Evolutionary conservation across 805 yeast species (phyloP).

Genomic region (Komagataella mondaviorum): DNA sequence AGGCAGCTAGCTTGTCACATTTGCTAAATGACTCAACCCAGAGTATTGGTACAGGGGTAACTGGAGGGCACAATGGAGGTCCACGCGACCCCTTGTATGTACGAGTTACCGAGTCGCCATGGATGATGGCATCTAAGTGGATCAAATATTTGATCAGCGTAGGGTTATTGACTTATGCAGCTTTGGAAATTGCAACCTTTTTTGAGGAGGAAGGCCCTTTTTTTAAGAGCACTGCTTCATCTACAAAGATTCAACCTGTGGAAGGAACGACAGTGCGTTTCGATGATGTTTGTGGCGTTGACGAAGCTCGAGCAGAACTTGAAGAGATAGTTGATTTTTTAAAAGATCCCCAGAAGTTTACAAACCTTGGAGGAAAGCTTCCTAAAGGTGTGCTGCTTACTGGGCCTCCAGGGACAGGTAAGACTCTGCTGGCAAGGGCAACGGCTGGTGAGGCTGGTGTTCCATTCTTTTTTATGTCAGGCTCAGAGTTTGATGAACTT

Average conservation of each 20-base stretch:
- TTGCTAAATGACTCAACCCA: constrained; percentile 15
- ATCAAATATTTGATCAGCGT: constrained; percentile 78
- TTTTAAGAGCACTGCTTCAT: constrained; percentile 57
- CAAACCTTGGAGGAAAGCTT: constrained; percentile 92
- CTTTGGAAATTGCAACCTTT: constrained; percentile 65
- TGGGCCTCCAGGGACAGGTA: constrained; percentile 99
- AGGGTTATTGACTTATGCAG: constrained; percentile 69
- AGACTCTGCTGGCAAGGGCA: constrained; percentile 90
- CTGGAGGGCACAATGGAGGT: constrained; percentile 9
- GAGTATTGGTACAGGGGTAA: constrained; percentile 6
- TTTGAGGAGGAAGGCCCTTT: constrained; percentile 76
- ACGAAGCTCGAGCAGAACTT: constrained; percentile 94
- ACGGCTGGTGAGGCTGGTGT: constrained; percentile 99
- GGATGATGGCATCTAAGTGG: constrained; percentile 74
- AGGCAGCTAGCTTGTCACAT: constrained; percentile 56
- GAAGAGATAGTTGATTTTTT: constrained; percentile 97
- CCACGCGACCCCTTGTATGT: constrained; percentile 80
- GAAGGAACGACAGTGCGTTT: constrained; percentile 78
- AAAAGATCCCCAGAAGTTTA: constrained; percentile 91
- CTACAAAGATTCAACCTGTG: constrained; percentile 72
- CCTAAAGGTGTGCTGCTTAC: constrained; percentile 95
- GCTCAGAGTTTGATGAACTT: constrained; percentile 95
- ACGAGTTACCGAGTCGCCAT: constrained; percentile 75
- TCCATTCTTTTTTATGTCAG: constrained; percentile 96
- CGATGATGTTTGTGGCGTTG: constrained; percentile 93